Evolutionary conservation across 345 rosid genomes (phyloP), one percentile per base, ranked within the genome.

Genomic region (Gossypium ekmanianum): DNA sequence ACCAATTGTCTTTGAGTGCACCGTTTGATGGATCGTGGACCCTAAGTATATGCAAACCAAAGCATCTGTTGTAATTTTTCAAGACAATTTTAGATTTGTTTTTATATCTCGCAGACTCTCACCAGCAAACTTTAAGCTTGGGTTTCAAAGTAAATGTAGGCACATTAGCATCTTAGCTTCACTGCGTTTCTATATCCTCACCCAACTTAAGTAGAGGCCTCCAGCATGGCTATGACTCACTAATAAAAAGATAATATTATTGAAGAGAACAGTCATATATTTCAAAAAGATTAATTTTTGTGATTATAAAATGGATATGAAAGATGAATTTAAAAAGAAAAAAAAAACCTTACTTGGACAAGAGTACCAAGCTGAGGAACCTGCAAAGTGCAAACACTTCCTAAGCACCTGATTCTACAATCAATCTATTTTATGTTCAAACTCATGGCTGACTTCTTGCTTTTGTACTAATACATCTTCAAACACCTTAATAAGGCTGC

Each of bases 1-100:
- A 67, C 75, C 75, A 18, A 71, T 67, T 68, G 66, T 45, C 77
- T 75, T 75, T 45, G 24, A 74, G 29, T 66, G 48, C 73, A 39
- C 55, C 61, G 55, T 73, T 73, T 20, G 52, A 55, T 65, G 29
- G 12, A 57, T 57, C 59, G 61, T 16, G 79, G 81, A 45, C 68
- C 73, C 74, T 70, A 20, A 61, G 29, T 58, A 12, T 13, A 59
- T 59, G 64, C 7, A 61, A 61, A 5, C 64, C 39, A 26, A 61
- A 18, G 58, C 48, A 62, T 16, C 2, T 69, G 61, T 69, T 69
- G 14, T 69, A 50, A 69, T 51, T 51, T 18, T 69, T 13, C 26
- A 10, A 14, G 20, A 45, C 55, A 44, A 22, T 67, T 14, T 22
- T 9, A 17, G 1, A 64, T 64, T 48, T 24, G 14, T 2, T 41